These are phyloP conservation scores for Conidiobolus incongruus DNA, from an alignment of 371 early-diverging fungal genomes.

Conservation along the genomic window DNA sequence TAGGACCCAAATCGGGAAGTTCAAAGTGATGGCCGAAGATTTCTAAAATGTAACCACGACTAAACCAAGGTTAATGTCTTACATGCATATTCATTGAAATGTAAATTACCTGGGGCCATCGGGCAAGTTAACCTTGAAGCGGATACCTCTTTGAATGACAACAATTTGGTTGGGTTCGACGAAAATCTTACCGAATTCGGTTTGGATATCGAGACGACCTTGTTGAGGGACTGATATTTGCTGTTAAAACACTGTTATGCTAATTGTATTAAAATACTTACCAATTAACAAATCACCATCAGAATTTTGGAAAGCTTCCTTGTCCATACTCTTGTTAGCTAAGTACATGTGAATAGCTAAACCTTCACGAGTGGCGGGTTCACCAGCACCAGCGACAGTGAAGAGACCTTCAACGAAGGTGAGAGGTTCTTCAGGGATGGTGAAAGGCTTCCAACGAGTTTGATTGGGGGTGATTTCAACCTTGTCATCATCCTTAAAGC, in stretches of 20 bases:
- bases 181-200: conserved; percentile 77
- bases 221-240: conserved; percentile 62
- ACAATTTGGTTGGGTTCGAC: conserved; percentile 79
- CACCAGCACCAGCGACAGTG: conserved; percentile 78
- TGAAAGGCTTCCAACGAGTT: conserved; percentile 84
- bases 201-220: conserved; percentile 62
- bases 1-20: conserved; percentile 87
- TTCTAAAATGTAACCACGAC: conserved; percentile 81
- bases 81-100: neutral
- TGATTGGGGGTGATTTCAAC: conserved; percentile 58
- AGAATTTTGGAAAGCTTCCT: conserved; percentile 58
- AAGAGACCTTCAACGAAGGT: conserved; percentile 72
- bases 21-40: conserved; percentile 74
- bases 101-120: conserved; percentile 44
- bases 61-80: conserved; percentile 4
- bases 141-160: conserved; percentile 82
- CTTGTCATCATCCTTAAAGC: conserved; percentile 21
- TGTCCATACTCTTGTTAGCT: conserved; percentile 52
- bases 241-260: neutral
- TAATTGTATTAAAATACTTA: conserved; percentile 10
- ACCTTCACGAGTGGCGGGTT: conserved; percentile 50
- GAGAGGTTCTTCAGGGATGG: conserved; percentile 27
- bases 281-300: conserved; percentile 88
- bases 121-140: conserved; percentile 53
- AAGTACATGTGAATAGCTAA: conserved; percentile 69